Evolutionary conservation across 805 yeast species (phyloP).

Genomic region (Schwanniomyces polymorphus): DNA sequence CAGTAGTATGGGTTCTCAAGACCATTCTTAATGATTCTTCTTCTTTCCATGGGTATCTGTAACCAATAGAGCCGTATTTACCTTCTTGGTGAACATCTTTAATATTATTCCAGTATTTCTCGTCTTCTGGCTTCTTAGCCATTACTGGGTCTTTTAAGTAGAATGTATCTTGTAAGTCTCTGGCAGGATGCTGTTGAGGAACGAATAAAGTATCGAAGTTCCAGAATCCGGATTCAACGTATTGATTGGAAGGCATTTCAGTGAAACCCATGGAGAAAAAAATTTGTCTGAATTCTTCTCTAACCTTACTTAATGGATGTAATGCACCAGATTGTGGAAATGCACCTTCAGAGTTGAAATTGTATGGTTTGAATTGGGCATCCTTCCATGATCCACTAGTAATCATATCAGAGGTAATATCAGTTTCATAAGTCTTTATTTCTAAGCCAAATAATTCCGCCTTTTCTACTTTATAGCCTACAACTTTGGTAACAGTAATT

Average conservation of each 20-base stretch:
- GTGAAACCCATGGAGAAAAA: conserved; percentile 98
- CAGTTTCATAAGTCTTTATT: conserved; percentile 84
- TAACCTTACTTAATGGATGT: conserved; percentile 94
- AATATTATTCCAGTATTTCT: conserved; percentile 72
- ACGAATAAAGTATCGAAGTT: conserved; percentile 94
- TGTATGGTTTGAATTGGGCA: conserved; percentile 88
- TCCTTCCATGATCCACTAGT: conserved; percentile 78
- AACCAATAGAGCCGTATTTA: conserved; percentile 92
- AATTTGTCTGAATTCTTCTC: conserved; percentile 97
- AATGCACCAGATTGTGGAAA: conserved; percentile 86
- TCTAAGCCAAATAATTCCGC: conserved; percentile 83
- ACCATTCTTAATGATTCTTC: conserved; percentile 90
- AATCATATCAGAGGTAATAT: conserved; percentile 92
- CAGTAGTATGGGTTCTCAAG: conserved; percentile 96
- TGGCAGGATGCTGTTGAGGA: conserved; percentile 99
- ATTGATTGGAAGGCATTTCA: conserved; percentile 98
- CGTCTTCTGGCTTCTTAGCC: conserved; percentile 83
- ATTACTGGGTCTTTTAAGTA: conserved; percentile 88
- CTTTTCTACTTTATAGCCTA: conserved; percentile 74
- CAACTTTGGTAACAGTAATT: conserved; percentile 63
- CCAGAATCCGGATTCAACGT: conserved; percentile 99
- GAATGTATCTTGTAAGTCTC: conserved; percentile 98
- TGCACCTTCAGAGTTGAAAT: conserved; percentile 93
- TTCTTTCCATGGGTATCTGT: conserved; percentile 96
- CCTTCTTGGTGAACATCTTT: conserved; percentile 87